Percentiles rank a stretch among this genome's conserved stretches.
Evolutionary conservation across 2,329 filamentous ascomycete genomes (phyloP).

Genomic region (Chrysoporthe puriensis): DNA sequence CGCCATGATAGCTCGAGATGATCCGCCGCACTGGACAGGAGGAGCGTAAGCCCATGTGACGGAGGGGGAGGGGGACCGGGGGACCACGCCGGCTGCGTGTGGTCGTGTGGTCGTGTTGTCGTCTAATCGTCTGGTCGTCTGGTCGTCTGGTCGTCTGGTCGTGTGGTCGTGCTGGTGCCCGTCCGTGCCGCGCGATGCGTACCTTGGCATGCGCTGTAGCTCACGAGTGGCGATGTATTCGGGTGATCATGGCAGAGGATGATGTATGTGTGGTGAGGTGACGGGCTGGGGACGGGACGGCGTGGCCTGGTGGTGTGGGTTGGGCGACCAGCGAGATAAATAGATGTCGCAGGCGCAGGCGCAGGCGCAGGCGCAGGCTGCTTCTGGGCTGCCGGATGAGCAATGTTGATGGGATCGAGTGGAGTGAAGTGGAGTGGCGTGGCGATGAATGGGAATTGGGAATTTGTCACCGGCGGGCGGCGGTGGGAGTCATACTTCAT

Average conservation of each 20-base stretch:
- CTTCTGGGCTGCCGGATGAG: conserved; percentile 7
- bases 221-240: not conserved
- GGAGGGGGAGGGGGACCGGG: not conserved
- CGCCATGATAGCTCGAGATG: conserved; percentile 50
- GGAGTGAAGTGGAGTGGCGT: not conserved
- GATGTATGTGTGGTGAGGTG: not conserved
- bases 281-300: no score
- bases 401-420: not conserved
- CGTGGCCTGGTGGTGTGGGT: not conserved
- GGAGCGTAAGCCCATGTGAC: not conserved
- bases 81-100: no score
- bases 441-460: conserved; percentile 8
- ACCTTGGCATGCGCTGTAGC: conserved; percentile 6
- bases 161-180: not conserved
- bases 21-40: conserved; percentile 17
- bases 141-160: not conserved
- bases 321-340: not conserved
- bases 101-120: not conserved
- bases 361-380: not conserved
- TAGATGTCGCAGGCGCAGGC: not conserved
- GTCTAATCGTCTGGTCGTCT: not conserved
- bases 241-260: conserved; percentile 7
- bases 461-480: not conserved
- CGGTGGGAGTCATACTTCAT: conserved; percentile 3
- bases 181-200: not conserved